A percentile compares a stretch with the other conserved stretches of the same genome.
Evolutionary conservation across 805 yeast species (phyloP).

Genomic region (Schizosaccharomyces pombe): DNA sequence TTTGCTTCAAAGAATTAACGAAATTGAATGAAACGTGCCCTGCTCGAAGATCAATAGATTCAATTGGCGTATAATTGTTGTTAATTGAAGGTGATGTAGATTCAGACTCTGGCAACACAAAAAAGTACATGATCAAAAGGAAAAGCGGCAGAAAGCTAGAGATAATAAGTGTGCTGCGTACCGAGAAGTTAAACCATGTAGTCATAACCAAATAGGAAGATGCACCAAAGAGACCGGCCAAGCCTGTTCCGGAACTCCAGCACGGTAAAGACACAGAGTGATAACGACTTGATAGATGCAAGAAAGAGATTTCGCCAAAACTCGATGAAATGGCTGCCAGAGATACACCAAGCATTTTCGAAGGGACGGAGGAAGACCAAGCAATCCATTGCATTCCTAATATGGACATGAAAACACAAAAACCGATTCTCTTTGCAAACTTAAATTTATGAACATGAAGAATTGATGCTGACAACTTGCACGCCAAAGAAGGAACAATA

Average conservation of each 20-base stretch:
- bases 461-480: slow-evolving; percentile 59
- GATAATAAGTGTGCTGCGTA: slow-evolving; percentile 29
- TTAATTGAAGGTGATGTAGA: not conserved
- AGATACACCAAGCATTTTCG: slow-evolving; percentile 41
- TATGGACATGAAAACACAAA: slow-evolving; percentile 34
- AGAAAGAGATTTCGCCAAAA: slow-evolving; percentile 69
- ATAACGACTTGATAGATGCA: slow-evolving; percentile 66
- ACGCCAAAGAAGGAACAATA: slow-evolving; percentile 53
- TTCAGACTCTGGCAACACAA: slow-evolving; percentile 14
- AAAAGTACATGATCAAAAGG: slow-evolving; percentile 13
- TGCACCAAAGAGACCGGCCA: slow-evolving; percentile 67
- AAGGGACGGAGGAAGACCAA: slow-evolving; percentile 14
- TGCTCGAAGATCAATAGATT: not conserved
- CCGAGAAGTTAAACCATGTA: slow-evolving; percentile 35
- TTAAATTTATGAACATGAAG: slow-evolving; percentile 38
- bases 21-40: not conserved
- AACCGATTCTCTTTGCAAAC: slow-evolving; percentile 30
- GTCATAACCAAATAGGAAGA: slow-evolving; percentile 50
- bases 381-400: slow-evolving; percentile 56
- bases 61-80: not conserved
- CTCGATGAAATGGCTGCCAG: slow-evolving; percentile 74
- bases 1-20: not conserved
- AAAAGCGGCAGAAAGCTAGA: slow-evolving; percentile 18
- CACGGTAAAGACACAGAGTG: slow-evolving; percentile 38
- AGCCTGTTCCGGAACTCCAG: slow-evolving; percentile 89